Evolutionary conservation across 2,329 filamentous ascomycete genomes (phyloP), one percentile per base, ranked within the genome.

Genomic region (Sporothrix inflata): DNA sequence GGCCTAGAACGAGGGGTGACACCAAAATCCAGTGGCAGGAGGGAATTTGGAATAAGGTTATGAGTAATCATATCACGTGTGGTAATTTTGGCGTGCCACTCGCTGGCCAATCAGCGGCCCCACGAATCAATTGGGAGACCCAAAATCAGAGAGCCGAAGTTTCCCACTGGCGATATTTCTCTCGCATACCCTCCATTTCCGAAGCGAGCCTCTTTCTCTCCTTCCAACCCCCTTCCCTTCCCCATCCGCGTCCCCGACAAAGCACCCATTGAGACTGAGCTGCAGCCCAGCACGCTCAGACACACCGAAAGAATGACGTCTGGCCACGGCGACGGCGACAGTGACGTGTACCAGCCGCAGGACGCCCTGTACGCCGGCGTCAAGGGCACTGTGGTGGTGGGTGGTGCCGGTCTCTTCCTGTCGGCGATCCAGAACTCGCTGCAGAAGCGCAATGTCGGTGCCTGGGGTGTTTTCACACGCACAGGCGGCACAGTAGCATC

Each of bases 401-500:
- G 89, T 76, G 82, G 83, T 72, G 85, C 85, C 69, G 91, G 91
- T 77, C 82, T 90, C 74, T 86, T 86, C 21, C 78, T 81, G 51
- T 76, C 79, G 7, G 83, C 84, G 7, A 87, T 97, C 76, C 92
- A 94, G 85, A 98, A 97, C 85, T 93, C 94, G 73, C 87, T 98
- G 77, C 87, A 91, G 71, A 94, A 90, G 85, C 87, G 89, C 80
- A 97, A 97, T 82, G 85, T 96, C 76, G 93, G 94, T 77, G 87
- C 90, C 74, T 89, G 91, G 85, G 92, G 92, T 76, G 87, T 97
- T 78, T 90, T 98, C 80, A 92, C 92, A 63, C 89, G 90, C 78
- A 91, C 90, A 72, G 94, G 94, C 76, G 85, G 90, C 79, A 91
- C 91, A 67, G 92, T 91, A 78, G 80, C 89, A 61, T 89, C 89